Evolutionary conservation across 2,329 filamentous ascomycete species (phyloP), one percentile per base, ranked within the genome.

Genomic region (Epichloe gansuensis): DNA sequence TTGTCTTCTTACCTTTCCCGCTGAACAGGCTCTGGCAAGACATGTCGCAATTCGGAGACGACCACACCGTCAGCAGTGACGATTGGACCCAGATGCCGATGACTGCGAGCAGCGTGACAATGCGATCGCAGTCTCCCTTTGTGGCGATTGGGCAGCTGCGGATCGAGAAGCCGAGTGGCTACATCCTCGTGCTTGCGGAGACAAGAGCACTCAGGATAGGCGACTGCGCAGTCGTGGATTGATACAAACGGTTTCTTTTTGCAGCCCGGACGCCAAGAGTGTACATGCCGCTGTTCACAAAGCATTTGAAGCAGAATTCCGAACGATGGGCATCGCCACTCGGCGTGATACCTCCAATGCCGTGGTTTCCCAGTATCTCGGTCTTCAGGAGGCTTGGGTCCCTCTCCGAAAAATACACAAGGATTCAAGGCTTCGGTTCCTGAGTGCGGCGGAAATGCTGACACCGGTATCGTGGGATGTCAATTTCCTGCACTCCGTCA

Each of bases 321-420:
- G 68, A 61, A 71, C 68, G 48, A 76, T 72, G 67, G 62, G 64
- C 47, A 62, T 69, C 15, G 56, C 56, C n/a, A 57, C 67, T 9
- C 62, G 65, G 5, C 58, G 62, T 0, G 59, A 61, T 17, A 56
- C 61, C 3, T 54, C 58, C 5, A 61, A 64, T 37, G 60, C 60
- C 7, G 60, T 62, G 5, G 62, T 70, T 11, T 60, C 68, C 4
- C 71, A 71, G 42, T 81, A 76, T 50, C 69, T 83, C 21, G 86
- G 82, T 5, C 72, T 91, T 17, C 75, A 78, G 51, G 82, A 85
- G 44, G 68, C 78, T 0, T 88, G 86, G 77, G 76, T 91, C n/a
- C 87, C 87, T 5, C 71, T 91, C 17, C 80, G 86, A 49, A 91
- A 91, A 64, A 71, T 88, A 3, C 80, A 86, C 62, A 88, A 85